Evolutionary conservation across 495 filamentous ascomycete genomes (phyloP).

Genomic region (Penicillium pancosmium): DNA sequence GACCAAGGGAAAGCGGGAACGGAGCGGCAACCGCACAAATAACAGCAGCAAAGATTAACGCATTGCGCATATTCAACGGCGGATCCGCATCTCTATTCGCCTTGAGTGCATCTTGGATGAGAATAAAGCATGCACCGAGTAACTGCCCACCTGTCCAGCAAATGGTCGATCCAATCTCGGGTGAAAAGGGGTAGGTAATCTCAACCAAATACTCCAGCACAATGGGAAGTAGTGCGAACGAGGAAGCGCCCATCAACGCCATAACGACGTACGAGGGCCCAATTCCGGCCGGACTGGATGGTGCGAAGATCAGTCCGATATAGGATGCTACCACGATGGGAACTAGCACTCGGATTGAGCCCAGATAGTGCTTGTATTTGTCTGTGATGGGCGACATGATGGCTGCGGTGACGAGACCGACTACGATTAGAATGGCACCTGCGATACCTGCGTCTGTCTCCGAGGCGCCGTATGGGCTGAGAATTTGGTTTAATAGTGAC

Average conservation of each 20-base stretch:
- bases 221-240: conserved; percentile 81
- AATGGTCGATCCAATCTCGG: conserved; percentile 80
- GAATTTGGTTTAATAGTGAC: conserved; percentile 86
- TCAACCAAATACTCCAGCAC: conserved; percentile 86
- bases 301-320: conserved; percentile 80
- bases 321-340: conserved; percentile 75
- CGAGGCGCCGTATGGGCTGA: conserved; percentile 77
- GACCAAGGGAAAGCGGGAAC: conserved; percentile 66
- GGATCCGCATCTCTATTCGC: conserved; percentile 56
- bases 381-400: conserved; percentile 81
- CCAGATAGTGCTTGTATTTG: conserved; percentile 76
- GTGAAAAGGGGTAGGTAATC: conserved; percentile 82
- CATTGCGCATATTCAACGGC: conserved; percentile 68
- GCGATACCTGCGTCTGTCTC: conserved; percentile 86
- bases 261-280: conserved; percentile 68
- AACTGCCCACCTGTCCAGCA: conserved; percentile 77
- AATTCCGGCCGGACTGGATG: conserved; percentile 65
- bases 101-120: conserved; percentile 80
- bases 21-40: conserved; percentile 66
- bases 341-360: conserved; percentile 72
- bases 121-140: conserved; percentile 79
- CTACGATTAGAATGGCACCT: conserved; percentile 86
- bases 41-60: conserved; percentile 79
- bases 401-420: conserved; percentile 78
- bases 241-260: conserved; percentile 72